Base-by-base conservation (phyloP, 805 yeast genomes). In the Tetrapisispora namnaoensis region DNA sequence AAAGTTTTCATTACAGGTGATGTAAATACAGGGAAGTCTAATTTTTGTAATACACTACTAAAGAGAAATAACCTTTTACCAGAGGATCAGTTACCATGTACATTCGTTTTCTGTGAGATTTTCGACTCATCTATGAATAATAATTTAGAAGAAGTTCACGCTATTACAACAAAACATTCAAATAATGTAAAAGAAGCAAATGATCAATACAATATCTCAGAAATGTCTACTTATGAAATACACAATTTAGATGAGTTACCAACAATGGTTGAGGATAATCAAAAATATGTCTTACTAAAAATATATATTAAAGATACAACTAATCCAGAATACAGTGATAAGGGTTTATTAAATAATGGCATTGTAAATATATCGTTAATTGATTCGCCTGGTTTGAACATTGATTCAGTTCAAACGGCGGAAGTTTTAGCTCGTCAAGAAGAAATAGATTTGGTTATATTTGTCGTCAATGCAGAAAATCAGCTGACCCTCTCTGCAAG, bases 1-100 rank as follows among this genome's bases (percentile, higher is more conserved):
- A 91, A 91, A 58, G 97, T 93, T 1, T 81, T 93, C 52, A 90
- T 93, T 37, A 95, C 99, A 2, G 99, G 99, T 46, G 99, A 93
- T 65, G 75, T 93, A 55, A 93, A 93, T 62, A 85, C 99, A 0
- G 99, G 99, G 3, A 93, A 93, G 61, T 88, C 97, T 1, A 86
- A 96, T 1, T 88, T 93, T 58, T 93, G 99, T 67, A 93, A 93
- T 62, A 91, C 96, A 1, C 70, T 93, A 38, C 69, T 93, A 51
- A 74, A 90, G 55, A 75, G 93, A 46, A 77, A 79, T 45, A 67
- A 93, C 2, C 30, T 42, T 13, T 68, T 93, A 44, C 99, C 99
- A 0, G 95, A 86, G 60, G 99, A 93, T 66, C 99, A 93, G 61
- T 95, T 93, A 62, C 99, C 99, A 2, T 89, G 97, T 59, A 93